Percentiles rank a stretch among this genome's conserved stretches.
phyloP scores from a whole-genome alignment of 768 basidiomycete species.

The Lactarius akahatsu region DNA sequence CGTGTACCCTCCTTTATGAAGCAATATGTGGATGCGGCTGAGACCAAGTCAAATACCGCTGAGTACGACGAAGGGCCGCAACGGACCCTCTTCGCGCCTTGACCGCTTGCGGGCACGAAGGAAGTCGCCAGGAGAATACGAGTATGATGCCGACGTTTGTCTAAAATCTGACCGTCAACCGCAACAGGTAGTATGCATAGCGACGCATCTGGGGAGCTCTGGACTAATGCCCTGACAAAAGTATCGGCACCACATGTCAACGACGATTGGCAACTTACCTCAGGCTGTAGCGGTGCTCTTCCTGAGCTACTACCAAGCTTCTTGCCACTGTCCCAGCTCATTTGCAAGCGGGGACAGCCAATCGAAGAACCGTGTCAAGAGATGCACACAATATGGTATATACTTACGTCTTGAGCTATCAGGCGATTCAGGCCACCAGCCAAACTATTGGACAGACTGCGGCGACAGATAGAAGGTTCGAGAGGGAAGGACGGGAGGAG shows the following conservation, averaged over 20 bases:
- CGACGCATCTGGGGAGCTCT: slow-evolving; percentile 71
- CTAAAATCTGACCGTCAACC: slow-evolving; percentile 76
- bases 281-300: slow-evolving; percentile 83
- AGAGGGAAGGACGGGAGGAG: no score
- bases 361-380: slow-evolving; percentile 94
- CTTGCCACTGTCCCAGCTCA: slow-evolving; percentile 88
- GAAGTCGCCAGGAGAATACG: slow-evolving; percentile 31
- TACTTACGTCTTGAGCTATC: slow-evolving; percentile 62
- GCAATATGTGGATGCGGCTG: no score
- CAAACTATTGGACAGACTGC: no score
- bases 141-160: slow-evolving; percentile 78
- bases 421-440: no score
- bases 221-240: slow-evolving; percentile 41
- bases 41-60: no score
- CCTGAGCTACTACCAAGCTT: slow-evolving; percentile 98
- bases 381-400: slow-evolving; percentile 84
- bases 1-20: no score
- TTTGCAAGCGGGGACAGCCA: slow-evolving; percentile 65
- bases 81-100: no score
- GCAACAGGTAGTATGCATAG: slow-evolving; percentile 75
- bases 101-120: slow-evolving; percentile 31
- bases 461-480: no score
- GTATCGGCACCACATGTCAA: background rate
- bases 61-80: no score
- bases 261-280: slow-evolving; percentile 55